These are phyloP conservation scores for Nothomitra cinnamomea DNA, from an alignment of 2,329 filamentous ascomycete species.

Conservation along the genomic window DNA sequence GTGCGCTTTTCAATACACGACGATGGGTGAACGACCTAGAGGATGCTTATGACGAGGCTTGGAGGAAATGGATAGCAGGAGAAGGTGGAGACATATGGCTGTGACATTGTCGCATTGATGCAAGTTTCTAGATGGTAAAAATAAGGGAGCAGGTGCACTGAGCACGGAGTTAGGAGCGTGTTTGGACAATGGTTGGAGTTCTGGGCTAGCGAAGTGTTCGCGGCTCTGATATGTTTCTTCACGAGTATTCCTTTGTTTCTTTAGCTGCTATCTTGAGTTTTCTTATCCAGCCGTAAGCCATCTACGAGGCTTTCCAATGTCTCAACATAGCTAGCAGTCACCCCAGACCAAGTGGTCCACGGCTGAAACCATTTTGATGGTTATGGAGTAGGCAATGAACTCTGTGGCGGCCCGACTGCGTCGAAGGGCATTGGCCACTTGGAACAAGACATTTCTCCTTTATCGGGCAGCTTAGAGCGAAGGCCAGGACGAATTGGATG, in stretches of 20 bases:
- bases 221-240: constrained; percentile 1
- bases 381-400: background rate
- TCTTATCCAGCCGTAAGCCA: background rate
- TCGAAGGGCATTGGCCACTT: background rate
- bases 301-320: background rate
- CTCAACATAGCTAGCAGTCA: constrained; percentile 3
- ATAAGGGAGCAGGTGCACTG: background rate
- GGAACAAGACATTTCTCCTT: background rate
- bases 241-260: background rate
- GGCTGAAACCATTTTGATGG: background rate
- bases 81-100: constrained; percentile 90
- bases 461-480: background rate
- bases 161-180: constrained; percentile 2
- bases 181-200: constrained; percentile 3
- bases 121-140: constrained; percentile 2
- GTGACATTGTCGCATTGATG: constrained; percentile 12
- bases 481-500: background rate
- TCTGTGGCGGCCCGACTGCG: background rate
- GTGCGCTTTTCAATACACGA: constrained; percentile 76
- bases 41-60: constrained; percentile 72
- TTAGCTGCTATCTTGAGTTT: background rate
- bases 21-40: constrained; percentile 88
- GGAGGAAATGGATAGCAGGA: constrained; percentile 72
- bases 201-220: constrained; percentile 4
- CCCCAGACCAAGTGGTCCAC: background rate